Evolutionary conservation across 2,329 filamentous ascomycete species (phyloP), one percentile per base, ranked within the genome.

Genomic region (Penicillium hesseltinei): DNA sequence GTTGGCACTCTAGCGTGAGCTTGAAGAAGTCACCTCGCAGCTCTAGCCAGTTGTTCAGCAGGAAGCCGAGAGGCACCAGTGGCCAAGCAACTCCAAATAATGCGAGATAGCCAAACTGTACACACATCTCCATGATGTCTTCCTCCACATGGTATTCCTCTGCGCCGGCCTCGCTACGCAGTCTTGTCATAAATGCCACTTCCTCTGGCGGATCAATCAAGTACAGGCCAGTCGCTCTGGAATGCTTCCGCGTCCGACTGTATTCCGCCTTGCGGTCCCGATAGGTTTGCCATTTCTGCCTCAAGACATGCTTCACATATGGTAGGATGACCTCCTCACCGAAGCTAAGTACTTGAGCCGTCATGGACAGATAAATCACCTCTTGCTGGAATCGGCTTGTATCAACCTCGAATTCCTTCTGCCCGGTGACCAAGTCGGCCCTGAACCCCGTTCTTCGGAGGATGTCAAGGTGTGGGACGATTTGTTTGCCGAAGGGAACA

Each of bases 1-100:
- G 87, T 68, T 93, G 89, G 80, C 91, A 92, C 73, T 92, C 89
- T 47, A 91, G 82, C 55, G 92, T 92, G 67, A 97, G 96, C 75
- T 99, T 99, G 77, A 96, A 84, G 2, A 93, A 92, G 71, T 99
- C 94, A 0, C 91, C 91, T 42, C 94, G 89, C 39, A 97, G 84
- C 72, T 97, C 94, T 56, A 99, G 79, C 92, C 93, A 97, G 77
- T 97, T 95, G 78, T 97, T 97, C 74, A 94, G 79, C 13, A 97
- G 78, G 78, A 97, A 97, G 1, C 89, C 93, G 56, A 91, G 82
- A 2, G 89, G 88, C 0, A 93, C 92, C n/a, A 97, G 80, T 0
- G 94, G 94, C 94, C 94, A 99, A 54, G 96, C 87, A 2, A 94
- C 90, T 0, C 91, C 94, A 74, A 97, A 97, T 10, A 97, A 82